These are phyloP conservation scores for Phragmites australis DNA, from an alignment of 176 grass and related monocot species.

Conservation along the genomic window DNA sequence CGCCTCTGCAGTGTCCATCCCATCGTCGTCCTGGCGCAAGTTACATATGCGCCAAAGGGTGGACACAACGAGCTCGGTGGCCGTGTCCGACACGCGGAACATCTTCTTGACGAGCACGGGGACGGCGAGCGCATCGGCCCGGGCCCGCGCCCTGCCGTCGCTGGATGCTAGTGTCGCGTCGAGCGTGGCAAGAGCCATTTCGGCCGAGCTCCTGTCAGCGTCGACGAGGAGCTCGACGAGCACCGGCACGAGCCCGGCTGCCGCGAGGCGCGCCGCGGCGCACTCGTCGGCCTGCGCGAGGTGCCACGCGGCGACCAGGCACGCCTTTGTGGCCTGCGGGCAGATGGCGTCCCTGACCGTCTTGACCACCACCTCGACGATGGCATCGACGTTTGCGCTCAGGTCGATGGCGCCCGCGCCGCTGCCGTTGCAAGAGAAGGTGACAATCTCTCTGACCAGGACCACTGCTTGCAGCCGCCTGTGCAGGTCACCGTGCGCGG, in stretches of 20 bases:
- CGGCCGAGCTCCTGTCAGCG: constrained; percentile 47
- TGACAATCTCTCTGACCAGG: constrained; percentile 39
- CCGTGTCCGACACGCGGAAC: constrained; percentile 52
- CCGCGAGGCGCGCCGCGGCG: constrained; percentile 10
- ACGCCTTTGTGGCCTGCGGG: constrained; percentile 40
- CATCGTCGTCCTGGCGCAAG: background rate
- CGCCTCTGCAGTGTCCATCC: background rate
- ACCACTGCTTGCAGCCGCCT: constrained; percentile 41
- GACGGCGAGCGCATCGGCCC: constrained; percentile 44
- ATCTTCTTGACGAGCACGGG: constrained; percentile 64
- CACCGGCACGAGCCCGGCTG: constrained; percentile 23
- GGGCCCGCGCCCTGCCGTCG: constrained; percentile 24
- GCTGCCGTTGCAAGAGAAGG: background rate
- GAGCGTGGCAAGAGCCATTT: constrained; percentile 58
- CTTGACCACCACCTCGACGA: constrained; percentile 40
- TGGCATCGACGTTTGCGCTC: constrained; percentile 21
- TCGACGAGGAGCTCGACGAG: constrained; percentile 53
- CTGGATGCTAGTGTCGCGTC: constrained; percentile 36
- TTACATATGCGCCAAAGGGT: constrained; percentile 54
- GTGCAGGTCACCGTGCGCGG: constrained; percentile 34
- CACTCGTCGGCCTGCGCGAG: constrained; percentile 6
- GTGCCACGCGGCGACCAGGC: constrained; percentile 45
- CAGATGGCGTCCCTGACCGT: constrained; percentile 49
- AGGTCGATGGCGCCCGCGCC: background rate
- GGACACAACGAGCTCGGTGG: constrained; percentile 56